Percentiles rank a stretch among this genome's conserved stretches.
Evolutionary conservation across 768 basidiomycete species (phyloP).

Genomic region (Naganishia randhawae): DNA sequence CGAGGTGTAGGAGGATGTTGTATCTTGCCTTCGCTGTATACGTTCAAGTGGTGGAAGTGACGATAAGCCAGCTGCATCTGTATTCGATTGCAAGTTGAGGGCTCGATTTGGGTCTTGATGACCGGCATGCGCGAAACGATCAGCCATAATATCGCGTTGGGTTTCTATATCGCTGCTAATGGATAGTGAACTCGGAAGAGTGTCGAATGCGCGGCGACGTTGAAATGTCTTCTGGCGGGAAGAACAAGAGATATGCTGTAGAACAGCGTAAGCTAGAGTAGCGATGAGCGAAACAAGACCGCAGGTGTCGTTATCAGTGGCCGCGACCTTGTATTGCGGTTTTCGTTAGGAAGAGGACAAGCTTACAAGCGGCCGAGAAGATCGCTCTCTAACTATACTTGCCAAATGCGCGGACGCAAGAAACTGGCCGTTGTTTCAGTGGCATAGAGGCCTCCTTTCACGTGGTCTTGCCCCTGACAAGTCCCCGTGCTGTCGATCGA

Average conservation of each 20-base stretch:
- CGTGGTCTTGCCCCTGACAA: background rate
- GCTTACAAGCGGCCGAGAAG: background rate
- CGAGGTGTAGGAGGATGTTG: constrained; percentile 20
- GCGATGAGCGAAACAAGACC: no score
- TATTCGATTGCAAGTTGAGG: background rate
- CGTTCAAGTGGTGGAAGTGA: constrained; percentile 4
- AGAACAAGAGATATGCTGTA: no score
- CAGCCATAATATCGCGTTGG: background rate
- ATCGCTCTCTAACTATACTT: background rate
- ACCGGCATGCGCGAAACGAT: background rate
- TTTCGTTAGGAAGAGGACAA: no score
- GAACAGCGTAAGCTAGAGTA: no score
- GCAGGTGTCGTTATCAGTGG: no score
- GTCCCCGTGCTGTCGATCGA: constrained; percentile 1
- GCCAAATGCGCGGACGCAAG: background rate
- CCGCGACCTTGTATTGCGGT: no score
- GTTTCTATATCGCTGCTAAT: background rate
- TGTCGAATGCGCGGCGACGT: no score
- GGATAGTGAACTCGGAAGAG: background rate
- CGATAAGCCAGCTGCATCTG: background rate
- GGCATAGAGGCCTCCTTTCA: constrained; percentile 1
- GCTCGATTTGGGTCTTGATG: background rate
- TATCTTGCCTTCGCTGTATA: constrained; percentile 10
- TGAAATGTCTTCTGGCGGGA: no score
- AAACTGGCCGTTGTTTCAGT: background rate